Evolutionary conservation across 208 protist species (phyloP), one percentile per base, ranked within the genome.

Genomic region (Leishmania tropica): DNA sequence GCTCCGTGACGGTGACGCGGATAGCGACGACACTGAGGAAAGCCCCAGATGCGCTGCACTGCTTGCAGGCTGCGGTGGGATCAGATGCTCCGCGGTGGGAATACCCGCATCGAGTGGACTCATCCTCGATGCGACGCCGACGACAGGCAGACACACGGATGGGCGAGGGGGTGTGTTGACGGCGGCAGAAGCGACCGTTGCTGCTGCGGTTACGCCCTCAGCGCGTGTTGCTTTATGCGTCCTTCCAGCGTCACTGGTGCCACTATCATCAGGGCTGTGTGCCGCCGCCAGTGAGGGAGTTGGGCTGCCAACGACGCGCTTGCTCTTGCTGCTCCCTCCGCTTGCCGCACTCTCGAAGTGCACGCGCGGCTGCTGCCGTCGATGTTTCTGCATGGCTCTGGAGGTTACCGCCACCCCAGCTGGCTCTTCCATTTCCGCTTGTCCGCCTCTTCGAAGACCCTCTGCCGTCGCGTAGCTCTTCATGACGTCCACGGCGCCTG

Each of bases 401-500:
- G 76, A 21, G 76, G 76, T 71, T 19, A 42, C 37, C 7, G 75
- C 40, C 51, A n/a, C 15, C 60, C 7, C 37, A 37, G 54, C 37
- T 51, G 56, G 35, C 37, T 45, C 11, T 21, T 3, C n/a, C 42
- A 35, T 31, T 15, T 17, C 45, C 42, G 21, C 76, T 35, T 74
- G 42, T 31, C 11, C 13, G 70, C 70, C 45, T 15, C 45, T 35
- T 31, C 45, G 45, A 53, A 31, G 11, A 54, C 70, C 45, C 45
- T 74, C 45, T 53, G 70, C 76, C 42, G 76, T 42, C 3, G 75
- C 78, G 68, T 80, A 86, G 48, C 80, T 81, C 71, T 85, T 47
- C 58, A 87, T 79, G 0, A 77, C 85, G 8, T 93, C 87, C 70
- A 87, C 81, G 28, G 84, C 83, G 0, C 85, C 85, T 47, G 73